A percentile compares a stretch with the other conserved stretches of the same genome.
Evolutionary conservation across 768 basidiomycete genomes (phyloP).

Genomic region (Amanita thiersii): DNA sequence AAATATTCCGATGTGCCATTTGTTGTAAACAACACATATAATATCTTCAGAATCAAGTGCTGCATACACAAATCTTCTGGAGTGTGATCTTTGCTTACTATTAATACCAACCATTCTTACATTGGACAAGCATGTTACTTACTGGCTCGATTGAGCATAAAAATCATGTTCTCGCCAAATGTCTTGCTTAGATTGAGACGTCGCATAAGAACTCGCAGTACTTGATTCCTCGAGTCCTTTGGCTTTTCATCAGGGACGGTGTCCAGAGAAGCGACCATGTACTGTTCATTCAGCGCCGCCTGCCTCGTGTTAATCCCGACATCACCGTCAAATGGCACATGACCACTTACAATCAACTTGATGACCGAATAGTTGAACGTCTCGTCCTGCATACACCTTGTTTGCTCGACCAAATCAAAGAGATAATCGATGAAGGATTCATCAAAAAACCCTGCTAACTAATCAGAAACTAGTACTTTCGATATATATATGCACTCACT

Average conservation of each 20-base stretch:
- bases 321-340: neutral
- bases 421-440: slow-evolving; percentile 82
- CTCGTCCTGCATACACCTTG: slow-evolving; percentile 81
- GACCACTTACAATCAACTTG: slow-evolving; percentile 71
- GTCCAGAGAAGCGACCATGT: slow-evolving; percentile 81
- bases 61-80: slow-evolving; percentile 94
- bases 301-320: slow-evolving; percentile 19
- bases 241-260: slow-evolving; percentile 19
- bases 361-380: slow-evolving; percentile 93
- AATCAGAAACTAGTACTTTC: neutral
- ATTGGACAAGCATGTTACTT: slow-evolving; percentile 20
- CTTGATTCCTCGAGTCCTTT: slow-evolving; percentile 58
- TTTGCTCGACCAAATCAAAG: slow-evolving; percentile 92
- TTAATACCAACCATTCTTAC: neutral
- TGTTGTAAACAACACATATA: slow-evolving; percentile 93
- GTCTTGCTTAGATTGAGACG: slow-evolving; percentile 84
- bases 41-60: slow-evolving; percentile 84
- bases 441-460: slow-evolving; percentile 58
- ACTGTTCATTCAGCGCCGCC: slow-evolving; percentile 96
- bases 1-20: slow-evolving; percentile 92
- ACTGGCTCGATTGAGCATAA: slow-evolving; percentile 97
- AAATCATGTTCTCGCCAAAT: slow-evolving; percentile 97
- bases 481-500: slow-evolving; percentile 38
- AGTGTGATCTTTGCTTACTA: slow-evolving; percentile 51
- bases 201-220: slow-evolving; percentile 77